These are phyloP conservation scores for Pyrus hybrid DNA, from an alignment of 331 rosid genomes.

Conservation along the genomic window DNA sequence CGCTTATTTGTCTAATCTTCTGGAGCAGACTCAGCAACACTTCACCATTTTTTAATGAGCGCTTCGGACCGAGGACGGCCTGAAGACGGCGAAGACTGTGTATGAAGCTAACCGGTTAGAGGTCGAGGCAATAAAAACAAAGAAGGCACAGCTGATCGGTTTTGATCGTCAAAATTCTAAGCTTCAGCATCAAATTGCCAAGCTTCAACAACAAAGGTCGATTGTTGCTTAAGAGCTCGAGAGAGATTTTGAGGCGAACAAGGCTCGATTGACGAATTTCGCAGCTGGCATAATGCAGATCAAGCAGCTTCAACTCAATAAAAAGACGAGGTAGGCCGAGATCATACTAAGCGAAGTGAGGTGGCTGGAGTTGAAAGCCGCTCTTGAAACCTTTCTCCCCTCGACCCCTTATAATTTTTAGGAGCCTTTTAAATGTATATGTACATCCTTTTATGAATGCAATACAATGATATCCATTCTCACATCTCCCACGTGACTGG, in stretches of 20 bases:
- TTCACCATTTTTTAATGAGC: fast-evolving
- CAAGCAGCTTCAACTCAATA: fast-evolving
- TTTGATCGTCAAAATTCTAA: too few relatives aligned
- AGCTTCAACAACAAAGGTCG: too few relatives aligned
- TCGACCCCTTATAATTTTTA: too few relatives aligned
- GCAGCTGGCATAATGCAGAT: fast-evolving
- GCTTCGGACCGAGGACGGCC: fast-evolving
- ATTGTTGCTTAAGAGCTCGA: fast-evolving
- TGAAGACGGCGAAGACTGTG: fast-evolving
- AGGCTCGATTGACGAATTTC: fast-evolving
- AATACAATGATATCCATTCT: too few relatives aligned
- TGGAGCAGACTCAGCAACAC: fast-evolving
- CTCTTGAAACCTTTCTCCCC: too few relatives aligned
- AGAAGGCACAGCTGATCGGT: fast-evolving
- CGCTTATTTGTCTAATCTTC: fast-evolving
- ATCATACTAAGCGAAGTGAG: too few relatives aligned
- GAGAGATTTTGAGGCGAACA: fast-evolving
- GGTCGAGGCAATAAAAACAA: fast-evolving
- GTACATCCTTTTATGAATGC: too few relatives aligned
- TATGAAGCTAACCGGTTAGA: fast-evolving
- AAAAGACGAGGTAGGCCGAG: too few relatives aligned
- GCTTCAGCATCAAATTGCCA: fast-evolving
- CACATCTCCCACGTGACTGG: too few relatives aligned
- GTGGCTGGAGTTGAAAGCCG: too few relatives aligned
- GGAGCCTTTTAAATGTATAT: too few relatives aligned